These are phyloP conservation scores for Sequoiadendron giganteum DNA, from an alignment of 75 land plant species.

Conservation along the genomic window DNA sequence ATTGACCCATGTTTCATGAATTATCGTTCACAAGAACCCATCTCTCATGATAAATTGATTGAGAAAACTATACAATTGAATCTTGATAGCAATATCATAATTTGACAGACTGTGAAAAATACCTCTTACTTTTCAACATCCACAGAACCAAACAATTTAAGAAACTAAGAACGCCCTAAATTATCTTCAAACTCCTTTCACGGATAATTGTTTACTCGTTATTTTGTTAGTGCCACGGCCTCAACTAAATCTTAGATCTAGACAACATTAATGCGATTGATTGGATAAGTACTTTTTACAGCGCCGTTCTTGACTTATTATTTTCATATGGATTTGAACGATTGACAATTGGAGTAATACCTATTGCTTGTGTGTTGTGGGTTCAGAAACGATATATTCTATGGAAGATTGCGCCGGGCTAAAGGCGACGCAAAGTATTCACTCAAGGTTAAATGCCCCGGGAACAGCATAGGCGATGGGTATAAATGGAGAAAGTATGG, in stretches of 20 bases:
- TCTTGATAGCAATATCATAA: too few relatives aligned
- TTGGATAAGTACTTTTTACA: not conserved
- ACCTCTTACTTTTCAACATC: too few relatives aligned
- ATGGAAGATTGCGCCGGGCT: conserved; percentile 28
- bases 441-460: conserved; percentile 52
- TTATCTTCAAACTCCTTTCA: too few relatives aligned
- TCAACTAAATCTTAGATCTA: not conserved
- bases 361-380: not conserved
- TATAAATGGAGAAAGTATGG: conserved; percentile 92
- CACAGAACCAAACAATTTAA: too few relatives aligned
- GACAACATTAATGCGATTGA: not conserved
- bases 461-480: conserved; percentile 65
- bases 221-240: not conserved
- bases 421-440: conserved; percentile 57
- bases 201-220: not conserved
- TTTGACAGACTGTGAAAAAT: too few relatives aligned
- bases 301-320: not conserved
- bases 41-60: too few relatives aligned
- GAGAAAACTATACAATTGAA: too few relatives aligned
- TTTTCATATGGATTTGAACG: not conserved
- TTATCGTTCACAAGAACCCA: too few relatives aligned
- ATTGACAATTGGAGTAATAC: not conserved
- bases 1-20: too few relatives aligned
- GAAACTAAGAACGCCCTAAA: too few relatives aligned
- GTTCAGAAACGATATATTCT: conserved; percentile 33